These are phyloP conservation scores for Polygonum maritimum DNA, from an alignment of 148 eudicot species.

Conservation along the genomic window DNA sequence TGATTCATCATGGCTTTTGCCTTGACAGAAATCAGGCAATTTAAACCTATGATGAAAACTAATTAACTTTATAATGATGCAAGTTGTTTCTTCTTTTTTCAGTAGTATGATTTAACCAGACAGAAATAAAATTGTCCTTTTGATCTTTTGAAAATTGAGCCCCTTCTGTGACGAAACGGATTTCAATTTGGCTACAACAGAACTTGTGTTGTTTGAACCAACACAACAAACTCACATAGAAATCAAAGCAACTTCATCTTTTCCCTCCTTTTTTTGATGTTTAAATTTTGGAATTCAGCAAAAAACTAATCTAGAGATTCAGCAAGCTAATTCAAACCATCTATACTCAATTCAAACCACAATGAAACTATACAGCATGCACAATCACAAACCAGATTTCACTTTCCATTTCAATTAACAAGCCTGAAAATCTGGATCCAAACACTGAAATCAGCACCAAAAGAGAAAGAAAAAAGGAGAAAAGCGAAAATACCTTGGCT, in stretches of 20 bases:
- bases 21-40: not conserved
- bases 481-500: conserved; percentile 20
- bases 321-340: not conserved
- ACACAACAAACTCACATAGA: not conserved
- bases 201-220: too few species aligned
- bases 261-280: too few species aligned
- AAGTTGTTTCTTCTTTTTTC: not conserved
- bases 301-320: not conserved
- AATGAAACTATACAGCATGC: not conserved
- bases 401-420: not conserved
- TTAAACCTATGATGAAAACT: not conserved
- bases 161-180: too few species aligned
- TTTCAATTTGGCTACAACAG: not conserved
- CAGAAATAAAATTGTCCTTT: too few species aligned
- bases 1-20: too few species aligned
- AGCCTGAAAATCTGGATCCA: not conserved
- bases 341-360: not conserved
- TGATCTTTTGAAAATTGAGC: too few species aligned
- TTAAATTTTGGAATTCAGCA: not conserved
- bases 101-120: too few species aligned
- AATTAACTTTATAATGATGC: not conserved
- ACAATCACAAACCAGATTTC: not conserved
- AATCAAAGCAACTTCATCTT: too few species aligned
- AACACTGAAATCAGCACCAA: not conserved
- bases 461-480: not conserved